These are phyloP conservation scores for Platanthera guangdongensis DNA, from an alignment of 106 monocot genomes.

Conservation along the genomic window DNA sequence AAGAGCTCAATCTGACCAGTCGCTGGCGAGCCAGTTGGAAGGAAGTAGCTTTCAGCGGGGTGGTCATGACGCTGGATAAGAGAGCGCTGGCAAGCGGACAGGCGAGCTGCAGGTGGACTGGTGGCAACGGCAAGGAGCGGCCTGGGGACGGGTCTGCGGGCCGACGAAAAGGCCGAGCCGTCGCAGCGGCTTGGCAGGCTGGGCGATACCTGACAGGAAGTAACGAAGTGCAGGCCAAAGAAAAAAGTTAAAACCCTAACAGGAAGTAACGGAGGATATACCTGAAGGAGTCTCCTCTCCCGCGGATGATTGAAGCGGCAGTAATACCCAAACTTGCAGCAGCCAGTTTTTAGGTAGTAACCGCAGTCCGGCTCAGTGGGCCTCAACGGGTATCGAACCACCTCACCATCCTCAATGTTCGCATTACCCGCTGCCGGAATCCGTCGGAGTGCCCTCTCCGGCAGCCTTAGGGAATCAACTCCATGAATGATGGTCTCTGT, in stretches of 20 bases:
- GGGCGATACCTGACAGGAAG: too few relatives aligned
- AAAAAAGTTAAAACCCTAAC: background rate
- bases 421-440: background rate
- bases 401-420: background rate
- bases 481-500: background rate
- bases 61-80: too few relatives aligned
- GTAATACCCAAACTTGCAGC: constrained; percentile 16
- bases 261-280: background rate
- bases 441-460: background rate
- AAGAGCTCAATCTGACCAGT: too few relatives aligned
- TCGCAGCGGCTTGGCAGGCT: too few relatives aligned
- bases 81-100: too few relatives aligned
- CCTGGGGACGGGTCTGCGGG: too few relatives aligned
- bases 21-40: too few relatives aligned
- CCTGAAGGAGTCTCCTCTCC: background rate
- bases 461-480: background rate
- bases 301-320: constrained; percentile 34
- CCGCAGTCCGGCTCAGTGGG: constrained; percentile 18
- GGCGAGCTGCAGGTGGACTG: too few relatives aligned
- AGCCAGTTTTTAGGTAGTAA: constrained; percentile 19
- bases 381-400: constrained; percentile 8
- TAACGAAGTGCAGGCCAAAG: background rate
- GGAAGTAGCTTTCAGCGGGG: too few relatives aligned
- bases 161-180: too few relatives aligned
- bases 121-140: too few relatives aligned